Conservation (phyloP, 805 yeast genomes). For the Yarrowia osloensis region DNA sequence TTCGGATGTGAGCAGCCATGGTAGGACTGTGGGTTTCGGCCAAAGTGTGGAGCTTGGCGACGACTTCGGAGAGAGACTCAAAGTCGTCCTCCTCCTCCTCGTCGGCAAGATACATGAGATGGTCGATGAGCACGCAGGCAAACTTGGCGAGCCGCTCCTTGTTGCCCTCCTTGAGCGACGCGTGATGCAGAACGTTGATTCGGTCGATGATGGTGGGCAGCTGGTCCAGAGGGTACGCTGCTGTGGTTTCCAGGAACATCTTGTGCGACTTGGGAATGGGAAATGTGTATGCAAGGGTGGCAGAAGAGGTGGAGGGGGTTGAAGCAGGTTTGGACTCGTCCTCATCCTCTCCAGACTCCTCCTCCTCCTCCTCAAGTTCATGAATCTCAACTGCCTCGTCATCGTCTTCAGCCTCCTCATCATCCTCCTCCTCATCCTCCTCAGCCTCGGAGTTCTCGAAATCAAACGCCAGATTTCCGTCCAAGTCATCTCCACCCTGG, state of each 20-base stretch:
- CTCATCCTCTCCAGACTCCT: slow-evolving; percentile 44
- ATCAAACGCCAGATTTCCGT: slow-evolving; percentile 32
- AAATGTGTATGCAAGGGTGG: slow-evolving; percentile 37
- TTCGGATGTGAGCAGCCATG: slow-evolving; percentile 64
- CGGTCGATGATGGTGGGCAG: slow-evolving; percentile 50
- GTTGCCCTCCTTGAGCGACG: slow-evolving; percentile 78
- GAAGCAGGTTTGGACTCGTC: background rate
- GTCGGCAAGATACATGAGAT: slow-evolving; percentile 55
- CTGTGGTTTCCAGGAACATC: slow-evolving; percentile 58
- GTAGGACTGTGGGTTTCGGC: slow-evolving; percentile 66
- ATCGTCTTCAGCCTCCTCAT: slow-evolving; percentile 35
- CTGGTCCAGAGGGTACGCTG: background rate
- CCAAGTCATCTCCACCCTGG: slow-evolving; percentile 43
- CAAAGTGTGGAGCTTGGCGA: slow-evolving; percentile 52
- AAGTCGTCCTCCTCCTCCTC: slow-evolving; percentile 33
- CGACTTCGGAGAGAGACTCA: slow-evolving; percentile 30
- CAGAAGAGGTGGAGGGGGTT: slow-evolving; percentile 27
- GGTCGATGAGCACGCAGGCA: slow-evolving; percentile 63
- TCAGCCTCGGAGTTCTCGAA: slow-evolving; percentile 9
- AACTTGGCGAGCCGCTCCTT: slow-evolving; percentile 69
- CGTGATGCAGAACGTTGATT: slow-evolving; percentile 65
- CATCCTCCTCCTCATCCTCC: slow-evolving; percentile 38
- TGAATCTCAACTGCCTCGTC: background rate
- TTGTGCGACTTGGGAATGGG: slow-evolving; percentile 57
- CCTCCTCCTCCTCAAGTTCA: slow-evolving; percentile 46